Base-by-base conservation (phyloP, 257 asterid species). In the Voacanga thouarsii region DNA sequence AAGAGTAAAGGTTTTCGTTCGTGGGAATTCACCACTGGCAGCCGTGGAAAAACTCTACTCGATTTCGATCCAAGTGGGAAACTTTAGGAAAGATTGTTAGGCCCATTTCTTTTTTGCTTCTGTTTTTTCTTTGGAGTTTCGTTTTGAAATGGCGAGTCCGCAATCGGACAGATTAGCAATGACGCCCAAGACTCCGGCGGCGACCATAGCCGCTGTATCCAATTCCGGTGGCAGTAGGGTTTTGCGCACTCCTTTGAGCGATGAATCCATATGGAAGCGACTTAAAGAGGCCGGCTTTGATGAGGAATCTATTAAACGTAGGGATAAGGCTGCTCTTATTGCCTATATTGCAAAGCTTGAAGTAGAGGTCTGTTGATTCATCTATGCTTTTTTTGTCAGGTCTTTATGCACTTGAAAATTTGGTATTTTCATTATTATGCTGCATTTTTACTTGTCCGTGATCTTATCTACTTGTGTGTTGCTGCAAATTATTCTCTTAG, bases 231-330 rank as follows among this genome's bases (percentile, higher is more conserved):
- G 50, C 66, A 51, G 63, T 57, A 84, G 94, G 94, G 94, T 85
- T 87, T 80, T 86, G 80, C 86, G 83, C 74, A 86, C 91, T 67
- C 96, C 97, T 68, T 85, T 92, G 76, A 91, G 83, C 71, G 98
- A 93, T 69, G 98, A 91, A 68, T 87, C 81, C 19, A 84, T 96
- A 12, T 93, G 98, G 98, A 92, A 85, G 80, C 86, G 94, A 74
- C 90, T 96, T 55, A 87, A 87, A 76, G 97, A 96, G 55, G 97
- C 96, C 3, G 99, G 98, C 5, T 90, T 96, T 71, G 98, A 93
- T 78, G 98, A 96, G 81, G 98, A 96, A 57, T 89, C 97, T 44
- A 87, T 96, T 83, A 92, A 92, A 77, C 97, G 96, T 63, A 87
- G 97, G 74, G 99, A 96, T 77, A 96, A 96, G 78, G 92, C 97